phyloP scores from a whole-genome alignment of 106 monocot species.

The Cymbidium sinense region DNA sequence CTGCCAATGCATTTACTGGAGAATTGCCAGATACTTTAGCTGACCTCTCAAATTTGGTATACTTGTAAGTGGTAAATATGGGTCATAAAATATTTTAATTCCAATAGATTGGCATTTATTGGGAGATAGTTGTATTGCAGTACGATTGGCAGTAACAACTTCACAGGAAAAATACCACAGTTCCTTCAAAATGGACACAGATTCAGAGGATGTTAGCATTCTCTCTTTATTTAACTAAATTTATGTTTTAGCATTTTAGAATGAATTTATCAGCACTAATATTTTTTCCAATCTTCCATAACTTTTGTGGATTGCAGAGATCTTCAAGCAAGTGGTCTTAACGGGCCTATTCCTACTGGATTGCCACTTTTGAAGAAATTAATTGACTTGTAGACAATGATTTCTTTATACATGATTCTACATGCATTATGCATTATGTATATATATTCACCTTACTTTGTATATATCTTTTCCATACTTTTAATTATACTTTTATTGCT shows the following conservation, averaged over 20 bases:
- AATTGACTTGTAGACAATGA: slow-evolving; percentile 3
- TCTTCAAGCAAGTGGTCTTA: slow-evolving; percentile 12
- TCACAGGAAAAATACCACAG: slow-evolving; percentile 11
- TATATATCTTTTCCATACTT: background rate
- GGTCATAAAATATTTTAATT: background rate
- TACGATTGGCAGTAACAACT: slow-evolving; percentile 6
- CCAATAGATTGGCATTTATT: background rate
- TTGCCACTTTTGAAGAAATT: slow-evolving; percentile 1
- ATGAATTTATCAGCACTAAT: background rate
- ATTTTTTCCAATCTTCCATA: background rate
- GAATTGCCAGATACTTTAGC: slow-evolving; percentile 7
- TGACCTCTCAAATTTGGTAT: slow-evolving; percentile 7
- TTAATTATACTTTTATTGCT: background rate
- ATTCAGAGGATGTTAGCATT: slow-evolving; percentile 7
- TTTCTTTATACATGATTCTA: background rate
- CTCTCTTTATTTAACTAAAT: background rate
- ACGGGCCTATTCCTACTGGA: slow-evolving; percentile 6
- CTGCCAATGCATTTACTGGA: slow-evolving; percentile 8
- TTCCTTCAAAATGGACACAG: slow-evolving; percentile 9
- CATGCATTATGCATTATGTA: background rate
- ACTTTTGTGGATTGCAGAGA: slow-evolving; percentile 1
- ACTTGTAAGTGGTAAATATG: slow-evolving; percentile 6
- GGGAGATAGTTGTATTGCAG: background rate
- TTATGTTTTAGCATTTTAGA: background rate
- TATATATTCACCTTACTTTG: background rate